A percentile compares a stretch with the other conserved stretches of the same genome.
phyloP scores from a whole-genome alignment of 805 yeast species.

The Metschnikowia drakensbergensis region DNA sequence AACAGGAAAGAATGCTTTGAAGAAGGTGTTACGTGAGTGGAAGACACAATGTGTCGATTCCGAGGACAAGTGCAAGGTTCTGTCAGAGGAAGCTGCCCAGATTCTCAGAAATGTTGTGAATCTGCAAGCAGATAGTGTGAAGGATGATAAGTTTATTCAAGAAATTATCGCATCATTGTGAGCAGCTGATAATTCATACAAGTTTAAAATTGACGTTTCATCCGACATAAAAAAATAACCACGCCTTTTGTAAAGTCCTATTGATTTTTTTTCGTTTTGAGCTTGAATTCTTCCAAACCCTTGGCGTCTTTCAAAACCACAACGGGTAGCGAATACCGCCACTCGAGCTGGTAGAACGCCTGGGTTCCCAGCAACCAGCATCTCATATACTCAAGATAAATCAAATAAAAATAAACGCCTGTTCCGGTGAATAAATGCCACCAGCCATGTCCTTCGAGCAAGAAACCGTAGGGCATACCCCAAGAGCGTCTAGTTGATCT shows the following conservation, averaged over 20 bases:
- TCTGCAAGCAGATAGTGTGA: constrained; percentile 17
- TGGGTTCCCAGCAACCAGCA: constrained; percentile 59
- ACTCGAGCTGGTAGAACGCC: constrained; percentile 50
- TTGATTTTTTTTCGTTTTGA: constrained; percentile 7
- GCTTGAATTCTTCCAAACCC: constrained; percentile 13
- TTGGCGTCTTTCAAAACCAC: constrained; percentile 12
- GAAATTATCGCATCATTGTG: constrained; percentile 42
- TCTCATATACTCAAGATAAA: constrained; percentile 72
- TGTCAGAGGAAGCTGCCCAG: constrained; percentile 38
- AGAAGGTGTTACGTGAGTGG: constrained; percentile 54
- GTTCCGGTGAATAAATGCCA: constrained; percentile 89
- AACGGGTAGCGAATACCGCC: constrained; percentile 44
- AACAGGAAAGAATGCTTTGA: constrained; percentile 49
- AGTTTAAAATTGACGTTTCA: neutral
- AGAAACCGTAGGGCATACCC: constrained; percentile 83
- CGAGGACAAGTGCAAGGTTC: constrained; percentile 20
- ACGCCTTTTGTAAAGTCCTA: neutral
- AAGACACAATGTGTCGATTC: constrained; percentile 36
- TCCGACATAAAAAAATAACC: neutral
- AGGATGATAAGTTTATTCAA: constrained; percentile 39
- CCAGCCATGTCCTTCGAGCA: constrained; percentile 95
- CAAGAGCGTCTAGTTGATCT: constrained; percentile 53
- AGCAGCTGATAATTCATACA: neutral
- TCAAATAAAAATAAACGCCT: constrained; percentile 83
- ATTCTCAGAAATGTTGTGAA: constrained; percentile 37